Evolutionary conservation across 805 yeast species (phyloP).

Genomic region (Candida nitratophila): DNA sequence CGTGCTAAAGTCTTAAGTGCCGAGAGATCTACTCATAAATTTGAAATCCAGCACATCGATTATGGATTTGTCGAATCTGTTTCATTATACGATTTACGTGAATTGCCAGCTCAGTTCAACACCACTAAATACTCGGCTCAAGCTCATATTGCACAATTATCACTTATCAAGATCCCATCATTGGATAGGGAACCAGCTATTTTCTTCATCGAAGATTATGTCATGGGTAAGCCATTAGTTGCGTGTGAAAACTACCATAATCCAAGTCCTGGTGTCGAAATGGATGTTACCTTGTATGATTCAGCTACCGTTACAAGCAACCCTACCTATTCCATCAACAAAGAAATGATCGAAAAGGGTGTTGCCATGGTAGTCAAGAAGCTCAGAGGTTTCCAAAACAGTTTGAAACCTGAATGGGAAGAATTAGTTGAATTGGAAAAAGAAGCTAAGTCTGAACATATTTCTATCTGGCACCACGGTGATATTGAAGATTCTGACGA

Average conservation of each 20-base stretch:
- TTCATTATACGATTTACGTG: slow-evolving; percentile 36
- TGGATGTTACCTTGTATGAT: slow-evolving; percentile 48
- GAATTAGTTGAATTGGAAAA: slow-evolving; percentile 36
- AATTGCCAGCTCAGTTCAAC: slow-evolving; percentile 45
- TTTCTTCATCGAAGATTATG: slow-evolving; percentile 44
- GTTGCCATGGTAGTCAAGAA: slow-evolving; percentile 46
- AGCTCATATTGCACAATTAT: slow-evolving; percentile 47
- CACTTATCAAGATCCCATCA: slow-evolving; percentile 53
- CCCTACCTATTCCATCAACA: slow-evolving; percentile 52
- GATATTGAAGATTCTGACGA: slow-evolving; percentile 56
- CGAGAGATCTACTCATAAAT: slow-evolving; percentile 36
- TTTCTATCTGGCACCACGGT: slow-evolving; percentile 74
- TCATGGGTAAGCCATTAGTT: slow-evolving; percentile 46
- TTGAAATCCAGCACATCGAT: slow-evolving; percentile 53
- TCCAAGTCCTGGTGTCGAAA: slow-evolving; percentile 35
- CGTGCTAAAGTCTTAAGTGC: slow-evolving; percentile 47
- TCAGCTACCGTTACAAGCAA: slow-evolving; percentile 46
- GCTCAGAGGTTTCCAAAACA: slow-evolving; percentile 19
- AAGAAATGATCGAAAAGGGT: slow-evolving; percentile 51
- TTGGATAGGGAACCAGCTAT: slow-evolving; percentile 45
- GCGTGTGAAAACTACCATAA: slow-evolving; percentile 40
- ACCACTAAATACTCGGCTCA: slow-evolving; percentile 37
- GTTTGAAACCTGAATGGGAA: slow-evolving; percentile 29
- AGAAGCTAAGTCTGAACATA: slow-evolving; percentile 40
- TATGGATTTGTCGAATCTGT: slow-evolving; percentile 50